These are phyloP conservation scores for Crithidia brevicula DNA, from an alignment of 208 protist species.

Conservation along the genomic window DNA sequence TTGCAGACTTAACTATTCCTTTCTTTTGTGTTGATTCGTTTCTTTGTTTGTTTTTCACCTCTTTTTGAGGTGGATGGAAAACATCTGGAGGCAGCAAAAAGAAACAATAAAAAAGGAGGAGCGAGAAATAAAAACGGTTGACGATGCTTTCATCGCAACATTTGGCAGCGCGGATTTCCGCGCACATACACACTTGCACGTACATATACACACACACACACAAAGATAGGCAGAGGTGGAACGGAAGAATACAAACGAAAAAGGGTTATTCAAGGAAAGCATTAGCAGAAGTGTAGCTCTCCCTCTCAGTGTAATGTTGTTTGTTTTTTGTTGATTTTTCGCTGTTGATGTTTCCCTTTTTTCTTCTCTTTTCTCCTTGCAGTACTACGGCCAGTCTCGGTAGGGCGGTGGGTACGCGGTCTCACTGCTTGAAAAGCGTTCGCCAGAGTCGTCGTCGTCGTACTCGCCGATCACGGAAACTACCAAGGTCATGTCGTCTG, in stretches of 20 bases:
- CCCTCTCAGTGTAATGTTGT: too few species aligned
- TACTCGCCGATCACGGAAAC: conserved; percentile 60
- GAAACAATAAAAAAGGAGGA: background rate
- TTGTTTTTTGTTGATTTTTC: too few species aligned
- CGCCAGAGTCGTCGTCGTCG: conserved; percentile 43
- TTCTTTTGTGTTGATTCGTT: background rate
- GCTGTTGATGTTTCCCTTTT: background rate
- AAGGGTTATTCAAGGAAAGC: too few species aligned
- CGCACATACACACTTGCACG: too few species aligned
- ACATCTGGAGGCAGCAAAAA: too few species aligned
- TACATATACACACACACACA: too few species aligned
- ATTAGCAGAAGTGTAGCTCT: too few species aligned
- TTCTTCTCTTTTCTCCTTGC: background rate
- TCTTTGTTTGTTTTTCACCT: background rate
- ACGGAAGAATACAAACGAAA: too few species aligned
- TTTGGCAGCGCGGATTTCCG: too few species aligned
- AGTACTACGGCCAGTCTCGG: conserved; percentile 67
- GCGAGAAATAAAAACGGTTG: background rate
- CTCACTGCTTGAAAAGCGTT: conserved; percentile 50
- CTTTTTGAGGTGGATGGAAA: too few species aligned
- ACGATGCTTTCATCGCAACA: too few species aligned
- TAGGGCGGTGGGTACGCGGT: conserved; percentile 55
- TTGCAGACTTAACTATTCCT: background rate
- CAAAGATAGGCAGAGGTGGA: too few species aligned
- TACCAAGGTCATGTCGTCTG: conserved; percentile 79